phyloP scores from a whole-genome alignment of 2,329 filamentous ascomycete species.

The Neopestalotiopsis clavispora region DNA sequence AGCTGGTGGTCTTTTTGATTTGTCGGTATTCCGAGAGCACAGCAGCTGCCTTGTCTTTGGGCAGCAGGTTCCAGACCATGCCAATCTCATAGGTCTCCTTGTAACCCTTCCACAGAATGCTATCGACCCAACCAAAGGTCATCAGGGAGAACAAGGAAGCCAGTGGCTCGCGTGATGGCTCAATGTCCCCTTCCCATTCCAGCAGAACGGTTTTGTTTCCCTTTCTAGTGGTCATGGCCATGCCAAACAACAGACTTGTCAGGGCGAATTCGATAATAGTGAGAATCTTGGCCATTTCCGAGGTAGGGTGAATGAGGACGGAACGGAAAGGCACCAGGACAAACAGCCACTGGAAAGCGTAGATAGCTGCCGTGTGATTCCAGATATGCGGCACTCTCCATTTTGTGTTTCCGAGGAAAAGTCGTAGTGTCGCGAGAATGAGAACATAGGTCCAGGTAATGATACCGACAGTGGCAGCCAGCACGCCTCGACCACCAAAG shows the following conservation, averaged over 20 bases:
- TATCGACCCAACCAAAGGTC: constrained; percentile 90
- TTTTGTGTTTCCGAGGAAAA: constrained; percentile 69
- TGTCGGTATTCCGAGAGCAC: constrained; percentile 85
- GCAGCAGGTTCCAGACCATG: constrained; percentile 89
- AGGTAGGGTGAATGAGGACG: constrained; percentile 76
- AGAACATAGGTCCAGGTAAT: constrained; percentile 83
- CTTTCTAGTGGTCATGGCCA: constrained; percentile 83
- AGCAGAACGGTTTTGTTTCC: constrained; percentile 89
- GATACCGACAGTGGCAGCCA: constrained; percentile 70
- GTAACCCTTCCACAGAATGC: constrained; percentile 88
- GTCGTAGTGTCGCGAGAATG: constrained; percentile 71
- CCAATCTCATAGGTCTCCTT: constrained; percentile 80
- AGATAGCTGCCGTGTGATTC: constrained; percentile 91
- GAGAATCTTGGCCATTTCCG: constrained; percentile 65
- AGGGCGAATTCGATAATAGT: constrained; percentile 77
- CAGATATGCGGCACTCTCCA: constrained; percentile 77
- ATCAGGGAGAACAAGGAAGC: constrained; percentile 88
- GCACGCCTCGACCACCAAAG: constrained; percentile 61
- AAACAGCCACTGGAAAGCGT: constrained; percentile 82
- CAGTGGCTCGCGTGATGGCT: constrained; percentile 84
- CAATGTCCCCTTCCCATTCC: constrained; percentile 86
- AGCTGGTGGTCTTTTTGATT: constrained; percentile 77
- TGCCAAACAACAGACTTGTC: constrained; percentile 72
- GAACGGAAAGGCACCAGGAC: constrained; percentile 82
- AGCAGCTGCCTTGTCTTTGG: constrained; percentile 83